Conservation (phyloP, 257 asterid genomes). For the Catharanthus roseus region DNA sequence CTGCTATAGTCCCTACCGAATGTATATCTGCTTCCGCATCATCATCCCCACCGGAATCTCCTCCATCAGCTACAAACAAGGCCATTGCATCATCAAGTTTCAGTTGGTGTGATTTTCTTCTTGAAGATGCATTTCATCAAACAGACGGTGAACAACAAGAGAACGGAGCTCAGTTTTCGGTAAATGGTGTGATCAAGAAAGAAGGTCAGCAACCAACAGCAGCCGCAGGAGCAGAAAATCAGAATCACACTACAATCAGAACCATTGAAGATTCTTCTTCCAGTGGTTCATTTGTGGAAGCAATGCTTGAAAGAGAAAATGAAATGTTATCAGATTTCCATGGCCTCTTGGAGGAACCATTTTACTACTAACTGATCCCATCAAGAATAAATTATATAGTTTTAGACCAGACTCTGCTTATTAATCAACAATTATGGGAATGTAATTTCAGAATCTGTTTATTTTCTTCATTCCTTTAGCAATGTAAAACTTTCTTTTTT, state of each 20-base stretch:
- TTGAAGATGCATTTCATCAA: slow-evolving; percentile 46
- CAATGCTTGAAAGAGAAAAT: slow-evolving; percentile 65
- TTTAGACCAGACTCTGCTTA: background rate
- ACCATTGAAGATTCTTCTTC: slow-evolving; percentile 34
- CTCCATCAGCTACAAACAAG: slow-evolving; percentile 26
- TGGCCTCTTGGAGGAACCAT: slow-evolving; percentile 53
- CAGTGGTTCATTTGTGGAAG: slow-evolving; percentile 61
- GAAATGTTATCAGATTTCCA: slow-evolving; percentile 52
- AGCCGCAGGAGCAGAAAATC: slow-evolving; percentile 18
- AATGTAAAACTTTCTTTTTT: too few species aligned
- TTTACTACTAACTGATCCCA: slow-evolving; percentile 20
- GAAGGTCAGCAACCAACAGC: background rate
- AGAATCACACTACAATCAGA: background rate
- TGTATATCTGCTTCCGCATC: slow-evolving; percentile 28
- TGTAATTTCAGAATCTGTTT: too few species aligned
- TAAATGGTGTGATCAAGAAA: slow-evolving; percentile 8
- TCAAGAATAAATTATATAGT: background rate
- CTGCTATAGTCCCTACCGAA: slow-evolving; percentile 13
- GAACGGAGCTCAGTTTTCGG: slow-evolving; percentile 7
- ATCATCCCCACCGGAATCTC: slow-evolving; percentile 24
- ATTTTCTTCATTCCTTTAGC: too few species aligned
- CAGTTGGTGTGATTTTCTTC: slow-evolving; percentile 77
- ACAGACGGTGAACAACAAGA: slow-evolving; percentile 21
- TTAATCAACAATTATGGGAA: background rate
- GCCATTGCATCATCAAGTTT: slow-evolving; percentile 34